Percentiles rank a stretch among this genome's conserved stretches.
Conservation (phyloP, 257 asterid genomes). For the Schizonepeta tenuifolia region DNA sequence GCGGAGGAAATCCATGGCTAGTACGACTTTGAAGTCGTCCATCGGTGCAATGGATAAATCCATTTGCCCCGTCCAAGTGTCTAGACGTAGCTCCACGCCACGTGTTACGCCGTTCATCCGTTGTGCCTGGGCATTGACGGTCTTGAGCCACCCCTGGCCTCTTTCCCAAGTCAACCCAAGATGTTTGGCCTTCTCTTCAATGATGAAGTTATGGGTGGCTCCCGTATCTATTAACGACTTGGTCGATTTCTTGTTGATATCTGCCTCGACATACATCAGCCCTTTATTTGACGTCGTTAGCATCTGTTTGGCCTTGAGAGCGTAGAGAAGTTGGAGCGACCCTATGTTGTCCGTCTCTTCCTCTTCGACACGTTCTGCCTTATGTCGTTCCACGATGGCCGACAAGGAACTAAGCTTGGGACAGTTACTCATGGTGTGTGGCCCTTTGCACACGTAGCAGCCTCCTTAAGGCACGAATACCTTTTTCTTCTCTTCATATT, state of each 20-base stretch:
- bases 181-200: no score
- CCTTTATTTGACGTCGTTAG: background rate
- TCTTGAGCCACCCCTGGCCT: no score
- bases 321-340: background rate
- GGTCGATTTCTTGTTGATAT: no score
- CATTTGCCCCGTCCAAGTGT: background rate
- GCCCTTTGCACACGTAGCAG: no score
- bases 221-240: background rate
- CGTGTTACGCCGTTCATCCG: background rate
- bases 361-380: background rate
- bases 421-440: no score
- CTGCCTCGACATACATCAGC: background rate
- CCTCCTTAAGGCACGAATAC: no score
- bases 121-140: background rate
- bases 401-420: no score
- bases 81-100: background rate
- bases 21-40: background rate
- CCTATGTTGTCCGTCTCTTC: background rate
- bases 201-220: no score
- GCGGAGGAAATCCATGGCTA: background rate
- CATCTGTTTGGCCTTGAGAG: background rate
- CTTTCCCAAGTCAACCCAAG: no score
- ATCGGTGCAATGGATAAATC: background rate
- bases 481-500: background rate
- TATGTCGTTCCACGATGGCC: background rate